phyloP scores from a whole-genome alignment of 176 grass and related monocot genomes.

The Cymbopogon citratus region DNA sequence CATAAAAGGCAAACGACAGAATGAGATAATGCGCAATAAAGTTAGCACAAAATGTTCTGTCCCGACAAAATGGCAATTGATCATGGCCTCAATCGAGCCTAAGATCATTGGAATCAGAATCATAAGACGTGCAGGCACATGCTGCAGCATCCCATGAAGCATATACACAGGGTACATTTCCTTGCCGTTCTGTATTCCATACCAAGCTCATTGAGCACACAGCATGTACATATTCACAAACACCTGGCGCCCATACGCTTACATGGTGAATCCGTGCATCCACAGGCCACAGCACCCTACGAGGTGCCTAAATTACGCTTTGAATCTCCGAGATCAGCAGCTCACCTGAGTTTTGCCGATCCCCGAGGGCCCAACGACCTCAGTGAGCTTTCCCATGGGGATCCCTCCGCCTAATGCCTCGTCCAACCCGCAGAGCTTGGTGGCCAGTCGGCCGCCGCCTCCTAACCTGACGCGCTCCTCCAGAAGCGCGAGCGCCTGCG shows the following conservation, averaged over 20 bases:
- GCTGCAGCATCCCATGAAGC: background rate
- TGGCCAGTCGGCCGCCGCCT: constrained; percentile 46
- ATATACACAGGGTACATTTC: background rate
- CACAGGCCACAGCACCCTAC: background rate
- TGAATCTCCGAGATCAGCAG: background rate
- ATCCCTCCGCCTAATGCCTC: constrained; percentile 73
- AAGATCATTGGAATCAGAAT: background rate
- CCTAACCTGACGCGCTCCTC: constrained; percentile 40
- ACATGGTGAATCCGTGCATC: background rate
- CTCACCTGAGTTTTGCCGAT: constrained; percentile 91
- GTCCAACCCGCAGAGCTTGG: constrained; percentile 68
- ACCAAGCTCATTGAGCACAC: background rate
- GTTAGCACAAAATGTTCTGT: background rate
- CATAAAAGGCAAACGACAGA: background rate
- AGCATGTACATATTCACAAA: constrained; percentile 10
- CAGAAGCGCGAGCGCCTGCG: constrained; percentile 37
- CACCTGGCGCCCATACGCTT: background rate
- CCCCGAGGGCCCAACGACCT: constrained; percentile 85
- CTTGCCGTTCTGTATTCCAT: background rate
- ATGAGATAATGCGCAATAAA: background rate
- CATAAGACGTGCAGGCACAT: background rate
- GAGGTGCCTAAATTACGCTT: background rate
- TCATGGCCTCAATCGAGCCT: background rate
- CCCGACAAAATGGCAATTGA: background rate
- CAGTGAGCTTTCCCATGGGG: constrained; percentile 67